Conservation (phyloP, 1,139 yeast genomes). For the Yamadazyma dushanensis region DNA sequence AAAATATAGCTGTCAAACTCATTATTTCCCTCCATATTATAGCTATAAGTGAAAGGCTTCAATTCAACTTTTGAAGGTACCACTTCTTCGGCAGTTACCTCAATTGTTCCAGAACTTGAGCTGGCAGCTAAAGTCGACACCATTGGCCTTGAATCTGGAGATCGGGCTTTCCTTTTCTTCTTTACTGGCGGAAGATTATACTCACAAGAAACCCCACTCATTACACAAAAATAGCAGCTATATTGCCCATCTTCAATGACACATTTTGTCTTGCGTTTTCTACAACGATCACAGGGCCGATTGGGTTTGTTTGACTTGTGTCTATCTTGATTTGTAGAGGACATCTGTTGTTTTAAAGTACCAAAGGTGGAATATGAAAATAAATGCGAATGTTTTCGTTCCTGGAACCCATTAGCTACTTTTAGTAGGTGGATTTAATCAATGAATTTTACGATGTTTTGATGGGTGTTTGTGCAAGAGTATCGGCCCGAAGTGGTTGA, state of each 20-base stretch:
- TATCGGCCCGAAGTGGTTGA: too few species aligned
- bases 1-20: conserved; percentile 14
- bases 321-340: neutral
- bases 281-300: conserved; percentile 17
- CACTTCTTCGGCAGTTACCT: neutral
- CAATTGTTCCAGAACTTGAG: neutral
- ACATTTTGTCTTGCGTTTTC: conserved; percentile 16
- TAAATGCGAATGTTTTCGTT: too few species aligned
- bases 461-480: too few species aligned
- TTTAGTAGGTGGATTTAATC: too few species aligned
- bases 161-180: conserved; percentile 10
- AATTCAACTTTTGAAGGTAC: neutral
- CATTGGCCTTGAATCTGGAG: conserved; percentile 5
- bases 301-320: conserved; percentile 5
- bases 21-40: conserved; percentile 13
- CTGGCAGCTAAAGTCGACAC: too few species aligned
- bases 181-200: conserved; percentile 16
- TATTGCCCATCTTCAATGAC: conserved; percentile 12
- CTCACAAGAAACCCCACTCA: conserved; percentile 12
- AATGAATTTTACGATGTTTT: too few species aligned
- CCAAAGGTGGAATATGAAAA: too few species aligned
- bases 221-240: conserved; percentile 15
- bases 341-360: too few species aligned
- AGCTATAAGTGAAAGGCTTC: conserved; percentile 1
- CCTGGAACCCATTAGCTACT: too few species aligned